These are phyloP conservation scores for Eutrema yunnanense DNA, from an alignment of 345 rosid genomes.

Conservation along the genomic window DNA sequence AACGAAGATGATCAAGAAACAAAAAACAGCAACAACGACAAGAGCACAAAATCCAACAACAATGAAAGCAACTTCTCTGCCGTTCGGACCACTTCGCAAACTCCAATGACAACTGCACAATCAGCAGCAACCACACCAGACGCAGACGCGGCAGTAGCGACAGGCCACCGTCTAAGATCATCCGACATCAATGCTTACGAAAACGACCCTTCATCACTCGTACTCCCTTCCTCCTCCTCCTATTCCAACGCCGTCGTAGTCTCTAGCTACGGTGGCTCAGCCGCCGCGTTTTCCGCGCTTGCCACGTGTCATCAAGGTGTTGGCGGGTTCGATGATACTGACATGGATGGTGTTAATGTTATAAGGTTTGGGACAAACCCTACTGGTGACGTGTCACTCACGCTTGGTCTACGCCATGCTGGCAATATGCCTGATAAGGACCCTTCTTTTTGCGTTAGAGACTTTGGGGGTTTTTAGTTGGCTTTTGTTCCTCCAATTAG, in stretches of 20 bases:
- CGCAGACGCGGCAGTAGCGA: conserved; percentile 17
- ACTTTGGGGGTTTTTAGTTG: conserved; percentile 58
- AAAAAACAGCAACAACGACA: conserved; percentile 24
- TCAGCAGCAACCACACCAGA: conserved; percentile 2
- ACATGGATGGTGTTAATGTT: conserved; percentile 39
- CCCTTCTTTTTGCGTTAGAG: conserved; percentile 65
- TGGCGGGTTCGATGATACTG: conserved; percentile 33
- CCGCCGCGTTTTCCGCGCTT: conserved; percentile 13
- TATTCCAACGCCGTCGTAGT: conserved; percentile 18
- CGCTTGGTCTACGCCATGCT: conserved; percentile 89
- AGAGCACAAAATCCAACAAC: conserved; percentile 57
- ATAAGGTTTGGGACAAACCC: conserved; percentile 71
- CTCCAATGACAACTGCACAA: conserved; percentile 22
- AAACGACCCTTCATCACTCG: conserved; percentile 57
- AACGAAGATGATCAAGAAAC: conserved; percentile 24
- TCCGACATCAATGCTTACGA: conserved; percentile 61
- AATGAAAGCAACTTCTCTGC: conserved; percentile 30
- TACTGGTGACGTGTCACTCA: conserved; percentile 84
- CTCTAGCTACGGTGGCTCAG: conserved; percentile 24
- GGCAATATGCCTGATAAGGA: conserved; percentile 66
- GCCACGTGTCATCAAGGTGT: conserved; percentile 24
- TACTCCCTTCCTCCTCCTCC: conserved; percentile 17
- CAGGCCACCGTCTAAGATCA: conserved; percentile 44
- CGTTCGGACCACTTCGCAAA: conserved; percentile 33
- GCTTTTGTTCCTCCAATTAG: neutral